phyloP scores from a whole-genome alignment of 1,284 basidiomycete species.

The Fistulinella cinereoalba region DNA sequence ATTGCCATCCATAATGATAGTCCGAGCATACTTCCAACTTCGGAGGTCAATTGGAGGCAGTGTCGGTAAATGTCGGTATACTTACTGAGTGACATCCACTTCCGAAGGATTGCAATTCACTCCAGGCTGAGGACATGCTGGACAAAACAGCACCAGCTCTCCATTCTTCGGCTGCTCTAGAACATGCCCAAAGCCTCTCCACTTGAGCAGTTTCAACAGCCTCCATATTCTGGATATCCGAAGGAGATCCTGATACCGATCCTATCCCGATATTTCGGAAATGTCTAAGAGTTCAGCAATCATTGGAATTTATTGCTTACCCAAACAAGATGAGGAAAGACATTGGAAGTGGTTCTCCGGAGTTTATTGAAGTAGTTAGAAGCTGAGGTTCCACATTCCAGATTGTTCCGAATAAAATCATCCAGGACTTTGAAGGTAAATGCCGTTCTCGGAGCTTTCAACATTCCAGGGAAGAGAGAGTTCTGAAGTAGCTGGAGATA shows the following conservation, averaged over 20 bases:
- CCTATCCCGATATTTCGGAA: no score
- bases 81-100: no score
- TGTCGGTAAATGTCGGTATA: no score
- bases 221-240: slow-evolving; percentile 3
- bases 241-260: slow-evolving; percentile 12
- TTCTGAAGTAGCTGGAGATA: no score
- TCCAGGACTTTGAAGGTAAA: slow-evolving; percentile 31
- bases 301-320: neutral
- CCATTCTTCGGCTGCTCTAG: neutral
- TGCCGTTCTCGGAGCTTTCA: slow-evolving; percentile 16
- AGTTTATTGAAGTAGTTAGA: slow-evolving; percentile 28
- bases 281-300: no score
- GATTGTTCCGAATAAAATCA: slow-evolving; percentile 26
- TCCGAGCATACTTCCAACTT: slow-evolving; percentile 4
- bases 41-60: no score
- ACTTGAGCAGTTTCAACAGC: slow-evolving; percentile 4
- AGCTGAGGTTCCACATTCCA: slow-evolving; percentile 27
- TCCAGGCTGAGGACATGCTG: slow-evolving; percentile 14
- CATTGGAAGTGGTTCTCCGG: slow-evolving; percentile 19
- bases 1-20: slow-evolving; percentile 12
- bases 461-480: no score
- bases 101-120: slow-evolving; percentile 4
- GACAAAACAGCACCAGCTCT: slow-evolving; percentile 12
- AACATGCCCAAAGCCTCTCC: slow-evolving; percentile 1
- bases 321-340: slow-evolving; percentile 17